phyloP scores from a whole-genome alignment of 352 stramenopile species.

The Pythium graminicola region DNA sequence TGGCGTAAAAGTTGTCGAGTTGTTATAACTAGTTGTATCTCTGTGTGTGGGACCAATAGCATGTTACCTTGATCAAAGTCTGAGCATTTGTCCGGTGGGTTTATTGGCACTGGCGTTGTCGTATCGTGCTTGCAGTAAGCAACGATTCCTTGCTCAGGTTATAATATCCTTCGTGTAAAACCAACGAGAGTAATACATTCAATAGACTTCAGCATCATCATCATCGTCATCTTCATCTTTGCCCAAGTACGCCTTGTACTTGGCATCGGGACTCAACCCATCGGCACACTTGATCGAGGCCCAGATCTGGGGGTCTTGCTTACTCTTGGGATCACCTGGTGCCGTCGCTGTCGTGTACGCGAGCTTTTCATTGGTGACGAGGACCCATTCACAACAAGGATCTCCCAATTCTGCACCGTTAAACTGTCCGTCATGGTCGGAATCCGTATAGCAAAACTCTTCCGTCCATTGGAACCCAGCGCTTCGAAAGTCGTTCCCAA shows the following conservation, averaged over 20 bases:
- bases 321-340: slow-evolving; percentile 17
- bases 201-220: too few relatives aligned
- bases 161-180: too few relatives aligned
- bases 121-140: too few relatives aligned
- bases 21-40: too few relatives aligned
- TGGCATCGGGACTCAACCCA: slow-evolving; percentile 8
- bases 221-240: too few relatives aligned
- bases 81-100: too few relatives aligned
- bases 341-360: slow-evolving; percentile 20
- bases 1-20: too few relatives aligned
- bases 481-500: slow-evolving; percentile 26
- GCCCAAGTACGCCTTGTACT: slow-evolving; percentile 11
- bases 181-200: too few relatives aligned
- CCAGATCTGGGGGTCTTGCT: slow-evolving; percentile 15
- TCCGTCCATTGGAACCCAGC: slow-evolving; percentile 22
- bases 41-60: too few relatives aligned
- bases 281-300: slow-evolving; percentile 13
- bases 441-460: slow-evolving; percentile 28
- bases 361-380: slow-evolving; percentile 17
- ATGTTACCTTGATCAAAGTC: too few relatives aligned
- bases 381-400: slow-evolving; percentile 34
- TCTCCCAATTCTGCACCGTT: slow-evolving; percentile 65
- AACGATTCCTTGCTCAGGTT: too few relatives aligned
- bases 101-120: too few relatives aligned
- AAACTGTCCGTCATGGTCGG: slow-evolving; percentile 27